These are phyloP conservation scores for Discostella stelligeroides DNA, from an alignment of 108 stramenopile species.

Conservation along the genomic window DNA sequence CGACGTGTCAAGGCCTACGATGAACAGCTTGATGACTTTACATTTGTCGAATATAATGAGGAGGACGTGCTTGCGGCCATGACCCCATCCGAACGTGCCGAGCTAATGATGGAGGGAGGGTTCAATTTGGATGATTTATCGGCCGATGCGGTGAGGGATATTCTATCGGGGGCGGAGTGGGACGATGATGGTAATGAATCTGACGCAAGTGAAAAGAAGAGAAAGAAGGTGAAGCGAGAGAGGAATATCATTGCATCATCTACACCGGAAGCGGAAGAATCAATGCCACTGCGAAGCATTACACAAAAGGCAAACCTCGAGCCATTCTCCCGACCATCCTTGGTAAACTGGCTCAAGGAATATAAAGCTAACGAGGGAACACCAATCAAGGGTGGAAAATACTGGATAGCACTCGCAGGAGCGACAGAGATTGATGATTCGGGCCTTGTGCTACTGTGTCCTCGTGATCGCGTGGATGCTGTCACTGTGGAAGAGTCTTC, in stretches of 20 bases:
- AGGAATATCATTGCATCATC: neutral
- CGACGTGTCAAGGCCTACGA: conserved; percentile 56
- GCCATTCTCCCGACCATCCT: conserved; percentile 55
- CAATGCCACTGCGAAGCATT: neutral
- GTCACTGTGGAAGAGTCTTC: conserved; percentile 61
- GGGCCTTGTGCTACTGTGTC: conserved; percentile 74
- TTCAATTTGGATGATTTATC: conserved; percentile 29
- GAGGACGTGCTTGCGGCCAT: conserved; percentile 65
- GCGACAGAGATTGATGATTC: conserved; percentile 81
- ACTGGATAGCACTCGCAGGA: conserved; percentile 79
- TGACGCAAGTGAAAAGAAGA: conserved; percentile 25
- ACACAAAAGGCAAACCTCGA: conserved; percentile 40
- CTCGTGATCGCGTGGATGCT: conserved; percentile 53
- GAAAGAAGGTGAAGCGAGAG: neutral
- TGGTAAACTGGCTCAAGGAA: conserved; percentile 80
- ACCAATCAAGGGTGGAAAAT: conserved; percentile 81
- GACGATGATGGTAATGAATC: conserved; percentile 25
- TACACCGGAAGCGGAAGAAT: neutral
- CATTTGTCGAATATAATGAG: conserved; percentile 70
- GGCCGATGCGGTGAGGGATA: conserved; percentile 29
- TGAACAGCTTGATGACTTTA: conserved; percentile 54
- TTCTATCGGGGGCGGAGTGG: conserved; percentile 23
- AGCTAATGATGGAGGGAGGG: conserved; percentile 53
- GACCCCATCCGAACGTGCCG: conserved; percentile 63
- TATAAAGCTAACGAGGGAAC: conserved; percentile 63